Conservation (phyloP, 2,329 filamentous ascomycete genomes). For the Fusarium sp. region DNA sequence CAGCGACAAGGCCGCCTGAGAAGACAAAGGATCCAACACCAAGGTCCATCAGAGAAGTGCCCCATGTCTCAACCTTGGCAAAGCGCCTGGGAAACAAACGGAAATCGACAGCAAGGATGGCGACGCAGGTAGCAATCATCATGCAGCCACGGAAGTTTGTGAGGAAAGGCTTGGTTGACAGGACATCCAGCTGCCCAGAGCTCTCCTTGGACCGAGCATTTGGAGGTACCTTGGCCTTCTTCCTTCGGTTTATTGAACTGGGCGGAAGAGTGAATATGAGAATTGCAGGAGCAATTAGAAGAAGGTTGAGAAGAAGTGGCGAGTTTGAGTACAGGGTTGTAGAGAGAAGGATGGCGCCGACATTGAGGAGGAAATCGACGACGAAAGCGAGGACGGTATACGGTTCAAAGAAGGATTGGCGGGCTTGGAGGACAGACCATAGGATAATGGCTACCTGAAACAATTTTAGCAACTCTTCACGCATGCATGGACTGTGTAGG, state of each 20-base stretch:
- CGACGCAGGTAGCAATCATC: slow-evolving; percentile 89
- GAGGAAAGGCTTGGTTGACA: slow-evolving; percentile 90
- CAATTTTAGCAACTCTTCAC: slow-evolving; percentile 27
- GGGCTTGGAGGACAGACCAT: slow-evolving; percentile 89
- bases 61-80: slow-evolving; percentile 99
- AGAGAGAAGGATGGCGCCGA: slow-evolving; percentile 82
- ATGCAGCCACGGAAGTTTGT: slow-evolving; percentile 91
- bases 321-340: slow-evolving; percentile 84
- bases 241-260: slow-evolving; percentile 51
- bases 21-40: slow-evolving; percentile 98
- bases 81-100: slow-evolving; percentile 91
- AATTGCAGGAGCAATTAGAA: slow-evolving; percentile 78
- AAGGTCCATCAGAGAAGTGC: slow-evolving; percentile 98
- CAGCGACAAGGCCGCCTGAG: slow-evolving; percentile 89
- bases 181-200: slow-evolving; percentile 50
- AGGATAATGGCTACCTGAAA: slow-evolving; percentile 80
- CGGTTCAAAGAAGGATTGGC: slow-evolving; percentile 83
- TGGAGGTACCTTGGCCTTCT: slow-evolving; percentile 61
- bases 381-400: slow-evolving; percentile 75
- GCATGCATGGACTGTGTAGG: background rate
- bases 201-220: slow-evolving; percentile 52
- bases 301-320: slow-evolving; percentile 77
- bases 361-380: slow-evolving; percentile 89
- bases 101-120: slow-evolving; percentile 98
- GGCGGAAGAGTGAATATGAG: slow-evolving; percentile 68